Percentiles rank a stretch among this genome's conserved stretches.
These are phyloP conservation scores for Gamarada debralockiae DNA, from an alignment of 495 filamentous ascomycete genomes.

Conservation along the genomic window DNA sequence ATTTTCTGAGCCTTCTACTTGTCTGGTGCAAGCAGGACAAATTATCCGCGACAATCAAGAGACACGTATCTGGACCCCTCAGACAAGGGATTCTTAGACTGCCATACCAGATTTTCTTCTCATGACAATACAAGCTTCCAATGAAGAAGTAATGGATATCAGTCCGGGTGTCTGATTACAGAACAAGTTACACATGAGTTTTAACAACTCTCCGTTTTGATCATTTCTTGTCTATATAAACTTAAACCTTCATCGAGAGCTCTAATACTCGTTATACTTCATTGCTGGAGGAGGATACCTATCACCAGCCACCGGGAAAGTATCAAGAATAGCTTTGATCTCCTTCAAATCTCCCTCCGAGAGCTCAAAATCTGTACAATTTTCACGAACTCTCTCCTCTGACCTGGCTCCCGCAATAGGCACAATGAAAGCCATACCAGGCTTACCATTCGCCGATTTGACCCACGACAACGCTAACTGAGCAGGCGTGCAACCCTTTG, in stretches of 20 bases:
- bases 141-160: too few species aligned
- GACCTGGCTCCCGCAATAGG: conserved; percentile 74
- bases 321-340: conserved; percentile 41
- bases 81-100: too few species aligned
- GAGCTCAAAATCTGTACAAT: conserved; percentile 40
- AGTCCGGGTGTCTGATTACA: neutral
- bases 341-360: conserved; percentile 45
- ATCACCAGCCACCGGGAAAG: conserved; percentile 36
- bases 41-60: too few species aligned
- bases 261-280: conserved; percentile 9
- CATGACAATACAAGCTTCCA: too few species aligned
- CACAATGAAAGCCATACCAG: conserved; percentile 67
- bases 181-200: neutral
- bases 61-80: too few species aligned
- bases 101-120: too few species aligned
- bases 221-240: neutral
- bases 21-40: too few species aligned
- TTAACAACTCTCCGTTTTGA: neutral
- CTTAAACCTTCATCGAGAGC: neutral
- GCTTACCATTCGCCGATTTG: conserved; percentile 30
- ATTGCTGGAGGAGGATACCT: conserved; percentile 29
- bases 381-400: conserved; percentile 43
- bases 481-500: conserved; percentile 65
- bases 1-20: too few species aligned
- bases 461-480: conserved; percentile 78